Base-by-base conservation (phyloP, 139 green algal species). In the Micromonas commoda region DNA sequence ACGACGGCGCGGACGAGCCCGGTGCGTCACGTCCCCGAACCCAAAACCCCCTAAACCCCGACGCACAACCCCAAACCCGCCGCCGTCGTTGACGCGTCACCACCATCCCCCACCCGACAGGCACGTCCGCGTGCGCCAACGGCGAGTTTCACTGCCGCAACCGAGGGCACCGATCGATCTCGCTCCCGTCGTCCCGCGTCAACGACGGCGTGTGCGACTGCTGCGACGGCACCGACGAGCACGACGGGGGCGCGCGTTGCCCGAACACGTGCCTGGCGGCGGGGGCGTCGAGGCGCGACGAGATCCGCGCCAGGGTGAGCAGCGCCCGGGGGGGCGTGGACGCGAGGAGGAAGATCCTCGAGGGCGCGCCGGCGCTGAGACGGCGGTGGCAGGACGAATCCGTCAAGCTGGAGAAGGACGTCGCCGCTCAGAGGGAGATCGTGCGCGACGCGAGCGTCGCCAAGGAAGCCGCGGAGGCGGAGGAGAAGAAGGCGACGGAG, bases 121-220 rank as follows among this genome's bases (percentile, higher is more conserved):
- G 54, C 1, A 82, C 77, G 45, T 60, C 68, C 21, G 77, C 77
- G 65, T 82, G 77, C 77, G 53, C 35, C 39, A 31, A 35, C 61
- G 61, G 37, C 21, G 33, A 38, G 0, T 76, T 81, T 34, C 57
- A 75, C 61, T 82, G 77, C 68, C 21, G 34, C 31, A 82, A 77
- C 53, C n/a, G 20, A 5, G 70, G 51, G 0, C 19, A 3, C 20
- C n/a, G 4, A 13, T 1, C 67, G 33, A 77, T 34, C 20, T 24
- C 21, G 0, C n/a, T 82, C 4, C 37, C 68, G 31, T 39, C 31
- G 23, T 77, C 61, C 26, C 34, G 54, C 67, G 71, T 82, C 0
- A 57, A 79, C 70, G 78, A 82, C 70, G 71, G 71, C 68, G 57
- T 82, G 34, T 82, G 78, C 71, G 78, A 82, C 64, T 82, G 78